Evolutionary conservation across 2,329 filamentous ascomycete species (phyloP), one percentile per base, ranked within the genome.

Genomic region (Fusarium pilosicola): DNA sequence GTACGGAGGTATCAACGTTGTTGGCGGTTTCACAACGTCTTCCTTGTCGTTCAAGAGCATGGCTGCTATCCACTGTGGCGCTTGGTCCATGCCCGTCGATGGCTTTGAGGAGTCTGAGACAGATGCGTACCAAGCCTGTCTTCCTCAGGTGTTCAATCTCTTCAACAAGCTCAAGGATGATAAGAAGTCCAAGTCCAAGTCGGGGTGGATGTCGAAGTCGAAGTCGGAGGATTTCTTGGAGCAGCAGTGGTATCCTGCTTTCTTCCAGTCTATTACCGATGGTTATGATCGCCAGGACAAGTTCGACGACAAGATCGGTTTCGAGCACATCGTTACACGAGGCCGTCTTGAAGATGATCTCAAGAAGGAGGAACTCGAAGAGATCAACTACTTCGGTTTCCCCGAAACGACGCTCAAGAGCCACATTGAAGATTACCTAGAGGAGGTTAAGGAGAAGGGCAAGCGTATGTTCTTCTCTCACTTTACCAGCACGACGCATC

Each of bases 41-140:
- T 85, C 84, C 0, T 83, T 85, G 39, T 86, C 85, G 0, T 78
- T 85, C 39, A 86, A 86, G 76, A 85, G 83, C 56, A 64, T 86
- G 22, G 80, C 81, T 1, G 84, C 83, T 4, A 84, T 82, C 18
- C 76, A 85, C 39, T 86, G 85, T 58, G 85, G 85, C 20, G 74
- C 84, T 22, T 81, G 79, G 18, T 83, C 85, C 0, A 77, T 86
- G 71, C 12, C 73, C 78, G 41, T 81, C 75, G 9, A 86, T 57
- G 83, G 82, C 60, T 85, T 86, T 38, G 78, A 80, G 48, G 85
- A 86, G 67, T 84, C 81, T 32, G 72, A 81, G 26, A 79, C 83
- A 14, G 80, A 85, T 32, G 78, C 84, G 24, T 86, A 86, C 64
- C 83, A 86, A 54, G 83, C 85, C 7, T 86, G 85, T 45, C 69